Percentiles rank a stretch among this genome's conserved stretches.
Conservation (phyloP, 148 eudicot genomes). For the Camellia japonica region DNA sequence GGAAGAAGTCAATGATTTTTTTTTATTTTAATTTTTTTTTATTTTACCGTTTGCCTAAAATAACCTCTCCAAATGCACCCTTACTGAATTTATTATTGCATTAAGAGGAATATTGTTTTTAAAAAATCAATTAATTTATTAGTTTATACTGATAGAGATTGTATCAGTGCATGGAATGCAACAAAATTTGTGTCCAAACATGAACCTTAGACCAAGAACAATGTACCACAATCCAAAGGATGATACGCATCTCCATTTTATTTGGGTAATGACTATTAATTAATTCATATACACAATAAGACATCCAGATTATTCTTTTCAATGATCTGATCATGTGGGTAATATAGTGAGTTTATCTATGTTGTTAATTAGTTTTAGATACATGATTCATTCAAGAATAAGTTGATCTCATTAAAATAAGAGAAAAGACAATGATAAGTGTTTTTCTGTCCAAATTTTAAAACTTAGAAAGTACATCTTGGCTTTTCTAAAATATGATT, state of each 20-base stretch:
- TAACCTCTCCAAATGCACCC: too few relatives aligned
- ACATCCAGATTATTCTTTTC: conserved; percentile 1
- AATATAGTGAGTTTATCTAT: neutral
- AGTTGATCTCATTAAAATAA: neutral
- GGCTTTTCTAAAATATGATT: too few relatives aligned
- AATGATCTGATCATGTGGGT: conserved; percentile 9
- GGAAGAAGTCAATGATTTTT: too few relatives aligned
- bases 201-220: conserved; percentile 26
- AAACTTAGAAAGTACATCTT: neutral
- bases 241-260: conserved; percentile 31
- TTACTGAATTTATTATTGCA: too few relatives aligned
- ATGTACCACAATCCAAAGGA: conserved; percentile 32
- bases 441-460: too few relatives aligned
- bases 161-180: conserved; percentile 18
- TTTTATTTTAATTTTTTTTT: too few relatives aligned
- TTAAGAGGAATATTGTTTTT: neutral
- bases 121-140: neutral
- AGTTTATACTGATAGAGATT: neutral
- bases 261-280: neutral
- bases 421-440: neutral
- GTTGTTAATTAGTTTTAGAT: neutral
- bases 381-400: conserved; percentile 7
- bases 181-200: conserved; percentile 10
- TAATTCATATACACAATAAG: neutral
- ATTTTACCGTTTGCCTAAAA: too few relatives aligned